phyloP scores from a whole-genome alignment of 2,329 filamentous ascomycete species.

The Ceratocystis cacaofunesta region DNA sequence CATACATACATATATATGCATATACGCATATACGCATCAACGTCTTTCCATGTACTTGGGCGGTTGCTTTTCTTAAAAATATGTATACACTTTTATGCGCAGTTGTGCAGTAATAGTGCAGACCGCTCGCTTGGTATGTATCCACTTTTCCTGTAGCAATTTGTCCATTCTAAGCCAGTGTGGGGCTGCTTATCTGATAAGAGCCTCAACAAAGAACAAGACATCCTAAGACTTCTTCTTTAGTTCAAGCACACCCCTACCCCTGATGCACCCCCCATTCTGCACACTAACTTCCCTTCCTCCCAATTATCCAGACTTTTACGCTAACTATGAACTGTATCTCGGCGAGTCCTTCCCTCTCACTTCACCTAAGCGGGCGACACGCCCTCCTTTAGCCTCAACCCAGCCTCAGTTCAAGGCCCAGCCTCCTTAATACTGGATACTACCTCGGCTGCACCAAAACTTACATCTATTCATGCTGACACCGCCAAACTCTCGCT shows the following conservation, averaged over 20 bases:
- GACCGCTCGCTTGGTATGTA: background rate
- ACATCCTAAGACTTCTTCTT: background rate
- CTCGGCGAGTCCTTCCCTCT: background rate
- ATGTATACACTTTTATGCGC: too few species aligned
- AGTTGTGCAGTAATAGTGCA: too few species aligned
- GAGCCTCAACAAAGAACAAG: background rate
- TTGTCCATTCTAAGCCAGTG: constrained; percentile 1
- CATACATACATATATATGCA: background rate
- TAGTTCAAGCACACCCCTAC: background rate
- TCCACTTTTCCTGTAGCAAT: background rate
- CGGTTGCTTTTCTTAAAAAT: too few species aligned
- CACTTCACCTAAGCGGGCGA: background rate
- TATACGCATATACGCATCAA: background rate
- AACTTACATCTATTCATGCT: background rate
- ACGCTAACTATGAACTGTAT: background rate
- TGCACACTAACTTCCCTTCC: too few species aligned
- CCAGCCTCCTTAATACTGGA: background rate
- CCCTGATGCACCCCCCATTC: background rate
- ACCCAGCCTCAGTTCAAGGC: background rate
- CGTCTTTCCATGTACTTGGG: too few species aligned
- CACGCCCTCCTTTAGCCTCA: background rate
- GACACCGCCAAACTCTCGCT: too few species aligned
- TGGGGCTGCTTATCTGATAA: background rate
- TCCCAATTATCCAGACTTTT: too few species aligned
- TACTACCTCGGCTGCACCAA: background rate